A percentile compares a stretch with the other conserved stretches of the same genome.
phyloP scores from a whole-genome alignment of 768 basidiomycete genomes.

The Glaciozyma antarctica region DNA sequence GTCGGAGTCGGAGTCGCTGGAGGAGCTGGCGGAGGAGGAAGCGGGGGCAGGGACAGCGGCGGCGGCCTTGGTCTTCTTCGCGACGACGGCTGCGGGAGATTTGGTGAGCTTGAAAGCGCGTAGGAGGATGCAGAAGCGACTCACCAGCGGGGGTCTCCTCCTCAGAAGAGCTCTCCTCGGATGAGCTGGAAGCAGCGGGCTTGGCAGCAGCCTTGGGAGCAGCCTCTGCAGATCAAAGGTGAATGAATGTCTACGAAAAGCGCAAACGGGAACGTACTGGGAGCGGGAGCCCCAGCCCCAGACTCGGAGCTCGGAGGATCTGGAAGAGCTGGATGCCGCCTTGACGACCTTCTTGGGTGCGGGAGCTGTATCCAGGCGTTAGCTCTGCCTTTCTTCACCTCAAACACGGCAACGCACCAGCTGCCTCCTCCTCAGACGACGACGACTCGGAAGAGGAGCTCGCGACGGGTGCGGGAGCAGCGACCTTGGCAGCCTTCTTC shows the following conservation, averaged over 20 bases:
- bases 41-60: neutral
- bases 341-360: no score
- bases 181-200: neutral
- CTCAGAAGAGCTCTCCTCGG: neutral
- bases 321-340: no score
- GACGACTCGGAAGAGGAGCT: no score
- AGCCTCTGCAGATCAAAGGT: neutral
- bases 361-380: no score
- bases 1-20: neutral
- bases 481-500: no score
- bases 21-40: neutral
- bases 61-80: slow-evolving; percentile 3
- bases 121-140: neutral
- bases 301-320: slow-evolving; percentile 28
- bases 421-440: no score
- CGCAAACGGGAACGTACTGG: neutral
- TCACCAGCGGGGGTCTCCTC: neutral
- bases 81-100: neutral
- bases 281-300: slow-evolving; percentile 24
- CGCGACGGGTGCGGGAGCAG: no score
- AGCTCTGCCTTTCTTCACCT: no score
- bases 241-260: neutral
- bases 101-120: neutral
- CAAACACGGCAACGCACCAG: no score
- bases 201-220: slow-evolving; percentile 3